These are phyloP conservation scores for Dionaea muscipula DNA, from an alignment of 179 eudicot species.

Conservation along the genomic window DNA sequence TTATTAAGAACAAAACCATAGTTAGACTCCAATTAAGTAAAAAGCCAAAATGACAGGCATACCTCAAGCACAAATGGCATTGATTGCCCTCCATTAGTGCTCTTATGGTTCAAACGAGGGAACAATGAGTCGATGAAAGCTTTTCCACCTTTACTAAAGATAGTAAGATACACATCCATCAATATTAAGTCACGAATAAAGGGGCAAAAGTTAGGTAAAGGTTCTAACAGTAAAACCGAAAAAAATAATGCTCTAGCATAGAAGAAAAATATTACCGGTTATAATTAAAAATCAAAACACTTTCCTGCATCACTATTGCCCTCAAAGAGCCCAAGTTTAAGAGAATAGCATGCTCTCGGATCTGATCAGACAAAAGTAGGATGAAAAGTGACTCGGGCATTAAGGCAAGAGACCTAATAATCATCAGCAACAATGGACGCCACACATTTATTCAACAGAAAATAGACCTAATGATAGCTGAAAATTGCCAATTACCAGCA, in stretches of 20 bases:
- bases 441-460: too few species aligned
- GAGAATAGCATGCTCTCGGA: slow-evolving; percentile 84
- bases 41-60: neutral
- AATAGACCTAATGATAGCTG: too few species aligned
- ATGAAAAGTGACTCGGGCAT: neutral
- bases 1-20: neutral
- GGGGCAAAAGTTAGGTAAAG: slow-evolving; percentile 2
- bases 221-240: neutral
- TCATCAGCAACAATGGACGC: neutral
- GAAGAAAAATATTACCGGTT: slow-evolving; percentile 41
- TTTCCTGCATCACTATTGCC: slow-evolving; percentile 89
- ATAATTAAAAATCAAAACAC: slow-evolving; percentile 80
- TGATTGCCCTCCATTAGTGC: slow-evolving; percentile 52
- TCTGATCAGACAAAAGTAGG: slow-evolving; percentile 30
- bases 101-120: slow-evolving; percentile 72
- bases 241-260: neutral
- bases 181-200: slow-evolving; percentile 10
- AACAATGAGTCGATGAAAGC: slow-evolving; percentile 81
- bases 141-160: slow-evolving; percentile 70
- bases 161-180: slow-evolving; percentile 11
- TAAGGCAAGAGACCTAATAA: neutral
- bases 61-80: slow-evolving; percentile 97
- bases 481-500: too few species aligned
- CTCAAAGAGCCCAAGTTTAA: slow-evolving; percentile 81
- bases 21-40: too few species aligned